Conservation (phyloP, 768 basidiomycete genomes). For the Tricholoma saponaceum region DNA sequence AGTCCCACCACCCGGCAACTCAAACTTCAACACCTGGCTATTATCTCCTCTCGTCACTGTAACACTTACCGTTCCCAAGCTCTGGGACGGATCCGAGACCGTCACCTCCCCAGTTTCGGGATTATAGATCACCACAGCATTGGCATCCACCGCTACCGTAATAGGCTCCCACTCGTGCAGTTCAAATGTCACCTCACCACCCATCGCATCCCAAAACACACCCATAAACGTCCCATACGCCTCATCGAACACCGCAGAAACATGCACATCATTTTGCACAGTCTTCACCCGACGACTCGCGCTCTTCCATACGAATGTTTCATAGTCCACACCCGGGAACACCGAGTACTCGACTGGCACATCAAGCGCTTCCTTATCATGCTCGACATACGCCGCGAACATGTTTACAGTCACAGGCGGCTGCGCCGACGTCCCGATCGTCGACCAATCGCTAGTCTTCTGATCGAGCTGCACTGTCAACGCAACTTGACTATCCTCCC, state of each 20-base stretch:
- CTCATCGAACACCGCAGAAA: slow-evolving; percentile 50
- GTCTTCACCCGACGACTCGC: slow-evolving; percentile 25
- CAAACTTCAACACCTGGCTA: slow-evolving; percentile 22
- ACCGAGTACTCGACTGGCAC: slow-evolving; percentile 48
- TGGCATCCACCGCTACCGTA: slow-evolving; percentile 34
- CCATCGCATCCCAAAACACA: slow-evolving; percentile 52
- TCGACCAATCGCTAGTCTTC: slow-evolving; percentile 57
- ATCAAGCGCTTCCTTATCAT: slow-evolving; percentile 24
- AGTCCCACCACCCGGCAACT: slow-evolving; percentile 21
- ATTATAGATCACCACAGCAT: slow-evolving; percentile 43
- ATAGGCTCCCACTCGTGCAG: slow-evolving; percentile 21
- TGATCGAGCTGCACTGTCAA: slow-evolving; percentile 39
- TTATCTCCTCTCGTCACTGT: slow-evolving; percentile 23
- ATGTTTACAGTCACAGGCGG: slow-evolving; percentile 56
- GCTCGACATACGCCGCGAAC: slow-evolving; percentile 61
- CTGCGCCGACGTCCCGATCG: slow-evolving; percentile 57
- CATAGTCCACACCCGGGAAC: slow-evolving; percentile 48
- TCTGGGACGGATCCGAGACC: slow-evolving; percentile 68
- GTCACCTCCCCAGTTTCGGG: slow-evolving; percentile 41
- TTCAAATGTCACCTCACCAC: slow-evolving; percentile 40
- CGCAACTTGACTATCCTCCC: slow-evolving; percentile 20
- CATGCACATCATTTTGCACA: slow-evolving; percentile 41
- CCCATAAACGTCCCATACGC: slow-evolving; percentile 37
- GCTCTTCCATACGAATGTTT: slow-evolving; percentile 36
- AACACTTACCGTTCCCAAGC: slow-evolving; percentile 29